phyloP scores from a whole-genome alignment of 2,329 filamentous ascomycete species.

The Macrophomina phaseolina region DNA sequence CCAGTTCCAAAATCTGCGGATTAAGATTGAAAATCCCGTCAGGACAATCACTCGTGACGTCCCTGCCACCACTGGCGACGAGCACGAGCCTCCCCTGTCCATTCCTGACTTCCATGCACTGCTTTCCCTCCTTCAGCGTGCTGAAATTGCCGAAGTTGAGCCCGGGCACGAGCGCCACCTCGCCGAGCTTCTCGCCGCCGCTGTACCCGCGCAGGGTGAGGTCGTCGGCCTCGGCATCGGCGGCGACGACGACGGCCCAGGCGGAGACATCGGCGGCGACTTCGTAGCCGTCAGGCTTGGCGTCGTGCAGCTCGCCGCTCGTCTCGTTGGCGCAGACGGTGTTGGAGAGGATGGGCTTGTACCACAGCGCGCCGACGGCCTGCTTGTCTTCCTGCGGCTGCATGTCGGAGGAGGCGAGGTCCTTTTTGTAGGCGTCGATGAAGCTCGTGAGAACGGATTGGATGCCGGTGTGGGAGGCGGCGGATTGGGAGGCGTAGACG shows the following conservation, averaged over 20 bases:
- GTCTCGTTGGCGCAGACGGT: conserved; percentile 2
- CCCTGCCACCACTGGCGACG: background rate
- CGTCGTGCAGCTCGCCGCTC: background rate
- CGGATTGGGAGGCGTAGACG: conserved; percentile 36
- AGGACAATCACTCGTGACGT: background rate
- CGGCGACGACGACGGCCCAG: conserved; percentile 8
- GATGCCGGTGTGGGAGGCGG: conserved; percentile 41
- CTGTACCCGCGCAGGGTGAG: background rate
- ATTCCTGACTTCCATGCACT: conserved; percentile 9
- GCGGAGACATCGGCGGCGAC: background rate
- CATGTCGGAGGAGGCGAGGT: conserved; percentile 6
- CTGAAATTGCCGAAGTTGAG: conserved; percentile 9
- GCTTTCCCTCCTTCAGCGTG: background rate
- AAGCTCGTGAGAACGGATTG: conserved; percentile 45
- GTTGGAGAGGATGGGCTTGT: background rate
- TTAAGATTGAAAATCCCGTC: conserved; percentile 19
- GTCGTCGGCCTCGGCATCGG: background rate
- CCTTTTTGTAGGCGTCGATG: conserved; percentile 42
- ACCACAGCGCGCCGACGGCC: conserved; percentile 10
- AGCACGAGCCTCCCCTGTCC: background rate
- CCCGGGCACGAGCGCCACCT: background rate
- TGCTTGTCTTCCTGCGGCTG: background rate
- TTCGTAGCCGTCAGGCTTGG: background rate
- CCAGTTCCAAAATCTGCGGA: background rate
- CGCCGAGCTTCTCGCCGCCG: background rate